A percentile compares a stretch with the other conserved stretches of the same genome.
Conservation (phyloP, 2,329 filamentous ascomycete species). For the Pseudonectria buxi region DNA sequence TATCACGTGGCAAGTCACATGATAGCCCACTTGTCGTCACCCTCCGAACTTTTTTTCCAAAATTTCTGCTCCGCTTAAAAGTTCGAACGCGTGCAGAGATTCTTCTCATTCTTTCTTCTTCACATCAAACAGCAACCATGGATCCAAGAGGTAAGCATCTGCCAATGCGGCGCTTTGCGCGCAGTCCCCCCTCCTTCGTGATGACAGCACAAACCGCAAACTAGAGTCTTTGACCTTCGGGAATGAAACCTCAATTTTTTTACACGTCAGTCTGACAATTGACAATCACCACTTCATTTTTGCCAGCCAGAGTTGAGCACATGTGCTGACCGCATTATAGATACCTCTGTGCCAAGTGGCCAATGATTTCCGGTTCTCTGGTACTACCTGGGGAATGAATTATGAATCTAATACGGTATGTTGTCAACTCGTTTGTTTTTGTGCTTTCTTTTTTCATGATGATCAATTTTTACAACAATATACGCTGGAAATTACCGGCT, state of each 20-base stretch:
- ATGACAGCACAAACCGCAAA: conserved; percentile 86
- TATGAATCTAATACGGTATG: conserved; percentile 25
- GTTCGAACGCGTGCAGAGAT: conserved; percentile 11
- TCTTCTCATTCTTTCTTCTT: conserved; percentile 10
- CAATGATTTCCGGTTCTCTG: conserved; percentile 20
- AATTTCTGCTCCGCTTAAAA: conserved; percentile 22
- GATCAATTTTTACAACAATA: conserved; percentile 61
- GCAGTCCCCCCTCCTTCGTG: conserved; percentile 39
- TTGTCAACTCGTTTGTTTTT: conserved; percentile 3
- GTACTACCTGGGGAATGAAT: too few relatives aligned
- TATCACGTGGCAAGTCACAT: conserved; percentile 18
- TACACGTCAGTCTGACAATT: conserved; percentile 87
- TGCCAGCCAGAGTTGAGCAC: conserved; percentile 6
- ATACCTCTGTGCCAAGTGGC: conserved; percentile 21
- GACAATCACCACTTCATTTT: conserved; percentile 14
- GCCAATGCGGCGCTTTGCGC: conserved; percentile 6
- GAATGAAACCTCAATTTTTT: conserved; percentile 75
- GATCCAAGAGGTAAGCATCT: conserved; percentile 17
- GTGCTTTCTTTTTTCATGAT: conserved; percentile 32
- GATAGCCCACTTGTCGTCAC: conserved; percentile 14
- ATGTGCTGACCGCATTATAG: conserved; percentile 22
- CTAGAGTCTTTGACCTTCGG: conserved; percentile 94
- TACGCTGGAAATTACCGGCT: conserved; percentile 96
- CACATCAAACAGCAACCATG: conserved; percentile 10
- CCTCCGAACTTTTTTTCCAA: conserved; percentile 19